Base-by-base conservation (phyloP, 768 basidiomycete species). In the Suillus decipiens region DNA sequence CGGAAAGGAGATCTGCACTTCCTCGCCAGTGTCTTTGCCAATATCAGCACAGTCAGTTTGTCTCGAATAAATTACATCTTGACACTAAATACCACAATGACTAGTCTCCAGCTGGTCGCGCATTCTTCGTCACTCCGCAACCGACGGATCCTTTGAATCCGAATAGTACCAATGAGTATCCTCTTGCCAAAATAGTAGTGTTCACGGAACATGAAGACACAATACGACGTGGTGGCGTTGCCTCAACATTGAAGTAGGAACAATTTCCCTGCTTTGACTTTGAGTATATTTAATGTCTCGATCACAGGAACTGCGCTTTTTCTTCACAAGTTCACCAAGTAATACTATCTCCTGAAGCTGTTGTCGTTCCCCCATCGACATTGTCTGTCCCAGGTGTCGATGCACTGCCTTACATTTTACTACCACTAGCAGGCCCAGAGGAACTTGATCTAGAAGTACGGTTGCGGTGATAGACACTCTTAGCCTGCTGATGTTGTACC, bases 391-490 rank as follows among this genome's bases (percentile, higher is more conserved):
- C 92, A 2, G 95, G 95, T 5, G 86, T 98, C 41, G 90, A 95
- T 74, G 85, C 90, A 2, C 81, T 99, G 11, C 90, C 93, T 0
- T 91, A 88, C 71, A 81, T 99, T 12, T 82, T 99, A 3, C 84
- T 96, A 0, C 96, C 97, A 0, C 80, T 99, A 2, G 95, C 96
- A 47, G 96, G 96, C 7, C 90, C 95, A 1, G 97, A 99, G 75
- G 97, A 99, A 75, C 89, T 93, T 64, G 95, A 97, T 62, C 81
- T 96, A 1, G 96, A 98, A 65, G 93, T 93, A 67, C 60, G 80
- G 61, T 28, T 53, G 24, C 36, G 6, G 12, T 31, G 7, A 5
- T 22, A 33, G 3, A 22, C 24, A 66, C 36, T 36, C 54, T 59
- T 58, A 45, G 37, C 17, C 12, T 45, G 47, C 24, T 43, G 43